Conservation (phyloP, 345 rosid genomes). For the Aquilaria sinensis region DNA sequence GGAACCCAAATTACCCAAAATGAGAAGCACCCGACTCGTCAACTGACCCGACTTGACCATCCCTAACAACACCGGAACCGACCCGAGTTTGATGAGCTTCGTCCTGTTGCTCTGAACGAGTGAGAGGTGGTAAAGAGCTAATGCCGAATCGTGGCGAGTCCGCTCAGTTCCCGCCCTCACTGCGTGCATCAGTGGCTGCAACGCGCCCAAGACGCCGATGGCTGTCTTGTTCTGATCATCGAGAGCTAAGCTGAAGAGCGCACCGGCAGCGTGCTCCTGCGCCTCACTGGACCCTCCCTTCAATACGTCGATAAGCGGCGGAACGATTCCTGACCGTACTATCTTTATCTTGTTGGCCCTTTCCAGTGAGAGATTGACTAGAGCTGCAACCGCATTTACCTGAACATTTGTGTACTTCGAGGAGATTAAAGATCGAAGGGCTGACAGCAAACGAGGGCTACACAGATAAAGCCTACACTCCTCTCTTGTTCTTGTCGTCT, state of each 20-base stretch:
- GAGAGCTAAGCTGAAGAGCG: constrained; percentile 68
- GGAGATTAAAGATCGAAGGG: constrained; percentile 35
- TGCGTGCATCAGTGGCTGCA: constrained; percentile 64
- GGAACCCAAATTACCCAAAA: constrained; percentile 50
- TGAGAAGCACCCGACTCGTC: constrained; percentile 38
- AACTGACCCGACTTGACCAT: constrained; percentile 55
- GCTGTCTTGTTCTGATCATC: constrained; percentile 81
- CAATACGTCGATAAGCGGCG: constrained; percentile 54
- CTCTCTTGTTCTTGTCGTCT: constrained; percentile 46
- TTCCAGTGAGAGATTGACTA: constrained; percentile 75
- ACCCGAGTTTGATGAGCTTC: constrained; percentile 60
- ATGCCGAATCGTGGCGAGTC: constrained; percentile 69
- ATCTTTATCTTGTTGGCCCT: constrained; percentile 67
- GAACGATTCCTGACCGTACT: constrained; percentile 82
- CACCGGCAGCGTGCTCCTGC: constrained; percentile 77
- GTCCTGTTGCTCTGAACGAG: constrained; percentile 58
- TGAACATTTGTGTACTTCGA: constrained; percentile 61
- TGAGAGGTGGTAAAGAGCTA: constrained; percentile 80
- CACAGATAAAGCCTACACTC: constrained; percentile 45
- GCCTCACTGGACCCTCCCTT: constrained; percentile 69
- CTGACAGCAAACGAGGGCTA: constrained; percentile 42
- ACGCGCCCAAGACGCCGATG: constrained; percentile 79
- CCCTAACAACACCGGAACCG: constrained; percentile 44
- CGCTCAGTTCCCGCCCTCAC: constrained; percentile 51
- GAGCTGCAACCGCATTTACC: constrained; percentile 62